Percentiles rank a stretch among this genome's conserved stretches.
These are phyloP conservation scores for Mycena capillaripes DNA, from an alignment of 768 basidiomycete genomes.

Conservation along the genomic window DNA sequence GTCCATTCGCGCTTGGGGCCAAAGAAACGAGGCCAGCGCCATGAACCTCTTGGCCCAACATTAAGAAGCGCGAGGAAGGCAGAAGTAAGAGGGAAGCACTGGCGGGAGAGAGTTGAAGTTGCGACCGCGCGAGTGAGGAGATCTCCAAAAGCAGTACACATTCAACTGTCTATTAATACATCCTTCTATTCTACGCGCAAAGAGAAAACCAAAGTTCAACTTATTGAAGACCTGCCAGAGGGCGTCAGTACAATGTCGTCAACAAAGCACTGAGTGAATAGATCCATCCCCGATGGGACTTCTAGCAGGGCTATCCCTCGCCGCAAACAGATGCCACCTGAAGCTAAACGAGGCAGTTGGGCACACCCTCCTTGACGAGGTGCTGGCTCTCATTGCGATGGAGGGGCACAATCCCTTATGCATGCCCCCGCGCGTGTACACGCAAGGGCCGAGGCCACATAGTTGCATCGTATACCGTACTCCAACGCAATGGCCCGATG, in stretches of 20 bases:
- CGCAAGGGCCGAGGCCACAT: not conserved
- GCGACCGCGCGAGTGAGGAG: not conserved
- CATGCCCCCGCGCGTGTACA: not conserved
- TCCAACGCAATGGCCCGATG: too few relatives aligned
- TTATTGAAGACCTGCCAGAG: not conserved
- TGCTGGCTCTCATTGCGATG: slow-evolving; percentile 1
- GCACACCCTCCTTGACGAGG: not conserved
- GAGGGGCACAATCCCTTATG: not conserved
- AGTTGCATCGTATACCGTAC: not conserved
- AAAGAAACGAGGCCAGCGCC: too few relatives aligned
- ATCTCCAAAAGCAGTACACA: not conserved
- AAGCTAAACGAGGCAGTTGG: not conserved
- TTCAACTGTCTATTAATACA: not conserved
- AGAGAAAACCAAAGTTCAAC: not conserved
- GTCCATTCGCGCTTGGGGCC: too few relatives aligned
- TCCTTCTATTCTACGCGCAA: not conserved
- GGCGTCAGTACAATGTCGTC: slow-evolving; percentile 10
- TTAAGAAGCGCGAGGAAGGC: not conserved
- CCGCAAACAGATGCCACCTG: slow-evolving; percentile 11
- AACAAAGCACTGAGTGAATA: slow-evolving; percentile 7
- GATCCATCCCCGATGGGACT: slow-evolving; percentile 1
- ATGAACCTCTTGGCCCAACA: too few relatives aligned
- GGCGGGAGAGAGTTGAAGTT: not conserved
- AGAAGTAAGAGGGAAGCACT: not conserved
- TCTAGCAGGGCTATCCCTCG: slow-evolving; percentile 1